phyloP scores from a whole-genome alignment of 352 stramenopile species.

The Elongisporangium prolatum region DNA sequence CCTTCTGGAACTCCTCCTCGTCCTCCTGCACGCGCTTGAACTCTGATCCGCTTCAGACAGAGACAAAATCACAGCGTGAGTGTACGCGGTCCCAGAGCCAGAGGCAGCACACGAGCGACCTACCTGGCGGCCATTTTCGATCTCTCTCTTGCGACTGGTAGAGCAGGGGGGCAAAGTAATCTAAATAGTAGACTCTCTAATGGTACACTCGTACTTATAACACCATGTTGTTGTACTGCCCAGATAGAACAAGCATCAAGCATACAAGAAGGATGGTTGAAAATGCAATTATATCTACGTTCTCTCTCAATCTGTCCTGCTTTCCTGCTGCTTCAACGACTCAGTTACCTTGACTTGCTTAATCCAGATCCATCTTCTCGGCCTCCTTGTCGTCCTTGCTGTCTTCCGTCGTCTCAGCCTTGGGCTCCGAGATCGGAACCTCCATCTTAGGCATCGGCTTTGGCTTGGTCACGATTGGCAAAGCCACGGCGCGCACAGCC shows the following conservation, averaged over 20 bases:
- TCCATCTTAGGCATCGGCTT: constrained; percentile 87
- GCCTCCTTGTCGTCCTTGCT: constrained; percentile 21
- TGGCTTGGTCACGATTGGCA: constrained; percentile 96
- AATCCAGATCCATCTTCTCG: constrained; percentile 88
- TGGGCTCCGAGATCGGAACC: constrained; percentile 36
- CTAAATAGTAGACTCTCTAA: not conserved
- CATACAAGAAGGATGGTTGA: not conserved
- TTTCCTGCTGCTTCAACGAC: constrained; percentile 9
- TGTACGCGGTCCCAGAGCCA: not conserved
- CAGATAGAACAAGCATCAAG: too few relatives aligned
- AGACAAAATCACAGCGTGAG: not conserved
- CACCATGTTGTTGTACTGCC: too few relatives aligned
- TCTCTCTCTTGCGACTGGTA: not conserved
- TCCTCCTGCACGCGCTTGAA: constrained; percentile 87
- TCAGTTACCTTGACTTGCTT: constrained; percentile 24
- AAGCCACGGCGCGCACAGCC: constrained; percentile 84
- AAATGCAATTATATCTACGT: not conserved
- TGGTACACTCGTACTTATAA: not conserved
- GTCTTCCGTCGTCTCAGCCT: constrained; percentile 29
- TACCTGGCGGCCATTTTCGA: not conserved
- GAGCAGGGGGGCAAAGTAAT: not conserved
- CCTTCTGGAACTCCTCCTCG: constrained; percentile 94
- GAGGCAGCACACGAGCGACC: too few relatives aligned
- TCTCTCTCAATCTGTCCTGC: not conserved
- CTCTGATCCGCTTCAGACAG: constrained; percentile 25